phyloP scores from a whole-genome alignment of 805 yeast genomes.

The Suhomyces tanzawaensis region DNA sequence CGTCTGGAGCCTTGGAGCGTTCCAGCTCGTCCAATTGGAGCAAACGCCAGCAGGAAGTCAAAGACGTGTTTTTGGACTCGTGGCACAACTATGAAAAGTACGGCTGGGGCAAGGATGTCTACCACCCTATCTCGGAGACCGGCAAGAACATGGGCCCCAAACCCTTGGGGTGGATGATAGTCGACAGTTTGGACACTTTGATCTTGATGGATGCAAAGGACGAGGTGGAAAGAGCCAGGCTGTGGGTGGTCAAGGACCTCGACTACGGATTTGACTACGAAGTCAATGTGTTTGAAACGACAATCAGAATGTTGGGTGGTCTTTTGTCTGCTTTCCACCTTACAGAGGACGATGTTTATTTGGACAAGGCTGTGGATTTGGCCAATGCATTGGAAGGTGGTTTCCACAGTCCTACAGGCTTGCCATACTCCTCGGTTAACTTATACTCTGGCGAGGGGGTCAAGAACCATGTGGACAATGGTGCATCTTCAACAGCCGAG shows the following conservation, averaged over 20 bases:
- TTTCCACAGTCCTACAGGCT: slow-evolving; percentile 61
- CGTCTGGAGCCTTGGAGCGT: slow-evolving; percentile 7
- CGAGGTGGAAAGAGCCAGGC: slow-evolving; percentile 60
- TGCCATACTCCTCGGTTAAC: slow-evolving; percentile 81
- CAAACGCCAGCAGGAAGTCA: slow-evolving; percentile 54
- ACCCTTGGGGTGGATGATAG: slow-evolving; percentile 92
- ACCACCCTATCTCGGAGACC: slow-evolving; percentile 59
- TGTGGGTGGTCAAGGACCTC: slow-evolving; percentile 73
- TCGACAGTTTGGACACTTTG: slow-evolving; percentile 82
- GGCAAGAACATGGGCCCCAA: slow-evolving; percentile 74
- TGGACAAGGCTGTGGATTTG: slow-evolving; percentile 72
- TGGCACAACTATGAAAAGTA: slow-evolving; percentile 74
- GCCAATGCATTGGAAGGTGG: slow-evolving; percentile 74
- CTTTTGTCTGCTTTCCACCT: slow-evolving; percentile 78
- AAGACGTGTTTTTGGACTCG: slow-evolving; percentile 64
- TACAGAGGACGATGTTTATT: slow-evolving; percentile 63
- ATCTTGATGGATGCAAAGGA: slow-evolving; percentile 68
- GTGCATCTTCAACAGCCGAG: slow-evolving; percentile 88
- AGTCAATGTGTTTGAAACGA: slow-evolving; percentile 89
- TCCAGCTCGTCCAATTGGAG: slow-evolving; percentile 36
- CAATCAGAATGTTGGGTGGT: slow-evolving; percentile 92
- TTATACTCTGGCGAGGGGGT: slow-evolving; percentile 60
- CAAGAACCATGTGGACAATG: slow-evolving; percentile 61
- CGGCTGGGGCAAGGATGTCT: slow-evolving; percentile 86
- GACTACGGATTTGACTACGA: slow-evolving; percentile 68